Percentiles rank a stretch among this genome's conserved stretches.
These are phyloP conservation scores for Hemisphaericaspora xylofermentans DNA, from an alignment of 1,139 yeast genomes.

Conservation along the genomic window DNA sequence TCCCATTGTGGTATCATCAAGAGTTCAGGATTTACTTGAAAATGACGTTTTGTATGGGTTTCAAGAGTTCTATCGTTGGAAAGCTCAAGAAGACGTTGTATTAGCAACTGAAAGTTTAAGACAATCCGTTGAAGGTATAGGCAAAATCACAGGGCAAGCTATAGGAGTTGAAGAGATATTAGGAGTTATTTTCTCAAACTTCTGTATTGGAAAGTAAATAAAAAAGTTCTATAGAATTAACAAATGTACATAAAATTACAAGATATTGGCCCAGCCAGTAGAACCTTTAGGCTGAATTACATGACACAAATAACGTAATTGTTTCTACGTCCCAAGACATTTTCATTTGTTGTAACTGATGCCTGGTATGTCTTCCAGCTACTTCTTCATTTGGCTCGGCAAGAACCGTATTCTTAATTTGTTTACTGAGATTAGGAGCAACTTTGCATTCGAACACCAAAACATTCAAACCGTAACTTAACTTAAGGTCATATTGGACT, in stretches of 20 bases:
- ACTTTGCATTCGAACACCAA: constrained; percentile 49
- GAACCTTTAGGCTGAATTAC: constrained; percentile 18
- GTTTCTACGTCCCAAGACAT: constrained; percentile 51
- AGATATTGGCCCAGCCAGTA: background rate
- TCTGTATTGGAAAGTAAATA: constrained; percentile 84
- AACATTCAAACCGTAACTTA: constrained; percentile 48
- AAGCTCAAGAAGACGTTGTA: constrained; percentile 66
- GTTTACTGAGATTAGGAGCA: constrained; percentile 37
- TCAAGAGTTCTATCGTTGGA: constrained; percentile 53
- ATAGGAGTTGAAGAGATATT: constrained; percentile 88
- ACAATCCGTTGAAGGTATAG: constrained; percentile 81
- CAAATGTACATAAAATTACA: constrained; percentile 6
- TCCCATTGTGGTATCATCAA: constrained; percentile 68
- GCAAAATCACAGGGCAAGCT: constrained; percentile 86
- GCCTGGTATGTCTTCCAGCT: constrained; percentile 43
- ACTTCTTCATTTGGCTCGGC: constrained; percentile 28
- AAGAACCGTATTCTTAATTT: constrained; percentile 27
- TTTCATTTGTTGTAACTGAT: constrained; percentile 47
- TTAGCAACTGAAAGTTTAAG: constrained; percentile 77
- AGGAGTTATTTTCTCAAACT: constrained; percentile 86
- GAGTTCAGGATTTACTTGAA: constrained; percentile 70
- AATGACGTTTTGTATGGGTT: constrained; percentile 78
- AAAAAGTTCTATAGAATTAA: background rate
- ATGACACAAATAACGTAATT: constrained; percentile 33
- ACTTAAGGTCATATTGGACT: constrained; percentile 48